phyloP scores from a whole-genome alignment of 2,329 filamentous ascomycete genomes.

The Scedosporium dehoogii region DNA sequence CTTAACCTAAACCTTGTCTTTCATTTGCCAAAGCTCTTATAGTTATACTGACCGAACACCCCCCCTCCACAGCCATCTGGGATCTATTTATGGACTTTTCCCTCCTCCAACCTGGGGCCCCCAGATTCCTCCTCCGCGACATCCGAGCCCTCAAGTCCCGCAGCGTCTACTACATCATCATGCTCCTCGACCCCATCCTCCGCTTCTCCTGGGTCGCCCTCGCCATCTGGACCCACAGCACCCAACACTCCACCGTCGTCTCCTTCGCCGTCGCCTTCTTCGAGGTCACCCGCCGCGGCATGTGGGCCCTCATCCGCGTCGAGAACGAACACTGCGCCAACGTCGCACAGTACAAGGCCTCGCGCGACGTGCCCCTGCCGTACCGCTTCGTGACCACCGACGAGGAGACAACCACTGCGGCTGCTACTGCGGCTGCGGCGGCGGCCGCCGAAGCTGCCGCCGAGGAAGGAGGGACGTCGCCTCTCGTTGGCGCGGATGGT shows the following conservation, averaged over 20 bases:
- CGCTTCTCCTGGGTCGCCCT: constrained; percentile 95
- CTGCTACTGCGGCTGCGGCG: constrained; percentile 1
- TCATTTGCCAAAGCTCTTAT: no score
- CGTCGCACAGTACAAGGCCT: constrained; percentile 81
- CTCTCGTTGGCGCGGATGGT: not conserved
- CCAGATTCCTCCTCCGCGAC: constrained; percentile 60
- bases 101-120: constrained; percentile 66
- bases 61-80: constrained; percentile 81
- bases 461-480: not conserved
- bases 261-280: constrained; percentile 71
- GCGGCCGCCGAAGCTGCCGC: not conserved
- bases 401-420: constrained; percentile 9
- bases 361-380: constrained; percentile 75
- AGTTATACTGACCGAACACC: not conserved
- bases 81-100: constrained; percentile 96
- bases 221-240: constrained; percentile 67
- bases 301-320: constrained; percentile 89
- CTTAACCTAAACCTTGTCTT: no score
- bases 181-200: constrained; percentile 72
- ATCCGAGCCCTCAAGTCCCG: constrained; percentile 67
- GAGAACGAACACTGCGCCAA: constrained; percentile 97
- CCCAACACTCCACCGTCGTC: constrained; percentile 73
- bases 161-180: constrained; percentile 81
- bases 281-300: constrained; percentile 74
- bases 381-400: constrained; percentile 50